Evolutionary conservation across 1,139 yeast species (phyloP), one percentile per base, ranked within the genome.

Genomic region (Blastobotrys buckinghamii): DNA sequence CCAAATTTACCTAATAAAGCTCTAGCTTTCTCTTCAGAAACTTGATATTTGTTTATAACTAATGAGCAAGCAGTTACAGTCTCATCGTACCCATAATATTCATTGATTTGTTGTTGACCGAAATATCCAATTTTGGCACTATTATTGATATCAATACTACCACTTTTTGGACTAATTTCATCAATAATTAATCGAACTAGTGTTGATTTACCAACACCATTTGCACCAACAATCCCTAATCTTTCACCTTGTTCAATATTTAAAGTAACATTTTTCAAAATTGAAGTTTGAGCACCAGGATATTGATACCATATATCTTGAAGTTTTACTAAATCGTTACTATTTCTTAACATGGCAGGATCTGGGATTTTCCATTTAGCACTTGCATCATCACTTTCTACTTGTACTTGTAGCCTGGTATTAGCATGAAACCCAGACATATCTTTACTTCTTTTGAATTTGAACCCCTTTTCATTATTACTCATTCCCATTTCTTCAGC

Each of bases 131-230:
- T 15, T 5, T n/a, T 24, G 3, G 48, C 48, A 7, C 27, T 27
- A 24, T 36, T 24, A 19, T 47, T 38, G 12, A 33, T 6, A 20
- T 44, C 39, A 15, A 44, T 34, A 12, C 24, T 8, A 2, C 50
- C 50, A 16, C 10, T n/a, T 16, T 20, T 29, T n/a, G 50, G 48
- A 27, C 10, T 17, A 2, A 48, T 12, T 33, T 40, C 43, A 13
- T 24, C 37, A 15, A 22, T 37, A 7, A 48, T 30, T 10, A 48
- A 29, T 19, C 40, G 39, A 7, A 48, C 32, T 63, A 92, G 75
- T 15, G 98, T 92, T 16, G 97, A 88, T 69, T 92, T 92, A 74
- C 98, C 98, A 52, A 97, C 96, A 77, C 98, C 98, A 67, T 92
- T 92, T 71, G 97, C 81, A 63, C 98, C 98, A 75, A 97, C 89